Percentiles rank a stretch among this genome's conserved stretches.
phyloP scores from a whole-genome alignment of 2,329 filamentous ascomycete species.

The Claviceps paspali region DNA sequence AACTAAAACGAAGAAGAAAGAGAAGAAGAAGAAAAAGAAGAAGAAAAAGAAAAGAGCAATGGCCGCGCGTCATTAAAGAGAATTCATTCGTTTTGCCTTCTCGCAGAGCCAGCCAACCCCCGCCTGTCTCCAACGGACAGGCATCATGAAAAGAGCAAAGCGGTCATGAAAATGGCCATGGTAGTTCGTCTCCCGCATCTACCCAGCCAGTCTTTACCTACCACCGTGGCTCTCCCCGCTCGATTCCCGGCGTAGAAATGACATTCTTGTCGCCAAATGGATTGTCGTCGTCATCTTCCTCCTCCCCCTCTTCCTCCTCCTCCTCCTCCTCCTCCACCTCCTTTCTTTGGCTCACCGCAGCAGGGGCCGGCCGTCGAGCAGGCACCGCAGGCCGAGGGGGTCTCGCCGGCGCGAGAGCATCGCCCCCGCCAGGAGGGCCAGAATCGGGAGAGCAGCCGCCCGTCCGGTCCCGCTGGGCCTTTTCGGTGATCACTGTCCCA shows the following conservation, averaged over 20 bases:
- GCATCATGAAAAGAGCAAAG: too few relatives aligned
- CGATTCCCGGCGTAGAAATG: slow-evolving; percentile 25
- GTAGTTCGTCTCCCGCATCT: too few relatives aligned
- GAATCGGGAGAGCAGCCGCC: slow-evolving; percentile 26
- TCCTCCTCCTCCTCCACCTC: slow-evolving; percentile 43
- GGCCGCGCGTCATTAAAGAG: too few relatives aligned
- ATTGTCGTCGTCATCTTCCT: slow-evolving; percentile 65
- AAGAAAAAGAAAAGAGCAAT: too few relatives aligned
- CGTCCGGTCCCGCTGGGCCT: slow-evolving; percentile 28
- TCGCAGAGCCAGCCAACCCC: too few relatives aligned
- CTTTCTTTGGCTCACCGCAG: slow-evolving; percentile 6
- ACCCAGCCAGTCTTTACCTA: too few relatives aligned
- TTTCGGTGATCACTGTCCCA: slow-evolving; percentile 34
- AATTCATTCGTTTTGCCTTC: too few relatives aligned
- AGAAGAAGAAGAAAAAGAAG: too few relatives aligned
- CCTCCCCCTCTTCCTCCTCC: slow-evolving; percentile 51
- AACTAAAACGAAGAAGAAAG: too few relatives aligned
- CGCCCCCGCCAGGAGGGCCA: slow-evolving; percentile 15
- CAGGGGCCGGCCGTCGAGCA: not conserved
- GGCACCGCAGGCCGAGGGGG: slow-evolving; percentile 20
- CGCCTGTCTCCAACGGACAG: too few relatives aligned
- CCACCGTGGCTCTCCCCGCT: slow-evolving; percentile 18
- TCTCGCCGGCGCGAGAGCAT: slow-evolving; percentile 16
- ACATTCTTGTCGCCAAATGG: slow-evolving; percentile 78
- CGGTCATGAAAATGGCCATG: too few relatives aligned